Conservation (phyloP, 2,329 filamentous ascomycete species). For the Ramichloridium luteum region DNA sequence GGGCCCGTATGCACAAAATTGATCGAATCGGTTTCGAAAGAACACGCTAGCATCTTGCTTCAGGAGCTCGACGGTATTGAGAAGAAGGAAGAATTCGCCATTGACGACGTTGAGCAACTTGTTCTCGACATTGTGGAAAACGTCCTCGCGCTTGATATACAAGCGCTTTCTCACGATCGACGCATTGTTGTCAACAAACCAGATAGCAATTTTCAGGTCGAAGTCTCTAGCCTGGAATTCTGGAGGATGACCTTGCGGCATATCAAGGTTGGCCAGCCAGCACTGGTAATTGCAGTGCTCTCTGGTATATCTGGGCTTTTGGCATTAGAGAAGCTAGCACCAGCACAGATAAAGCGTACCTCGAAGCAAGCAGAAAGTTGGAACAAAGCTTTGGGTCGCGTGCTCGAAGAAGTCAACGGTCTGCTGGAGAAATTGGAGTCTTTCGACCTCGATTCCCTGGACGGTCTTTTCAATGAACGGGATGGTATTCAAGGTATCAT, state of each 20-base stretch:
- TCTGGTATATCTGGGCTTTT: constrained; percentile 58
- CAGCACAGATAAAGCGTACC: constrained; percentile 28
- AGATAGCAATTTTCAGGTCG: constrained; percentile 53
- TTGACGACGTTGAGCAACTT: constrained; percentile 30
- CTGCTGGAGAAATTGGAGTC: constrained; percentile 70
- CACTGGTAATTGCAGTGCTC: constrained; percentile 63
- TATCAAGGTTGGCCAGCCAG: constrained; percentile 53
- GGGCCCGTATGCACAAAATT: constrained; percentile 20
- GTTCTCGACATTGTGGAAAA: constrained; percentile 54
- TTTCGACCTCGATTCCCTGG: constrained; percentile 57
- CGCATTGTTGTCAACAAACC: constrained; percentile 49
- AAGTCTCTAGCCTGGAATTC: constrained; percentile 59
- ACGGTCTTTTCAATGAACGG: constrained; percentile 54
- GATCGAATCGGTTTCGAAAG: constrained; percentile 20
- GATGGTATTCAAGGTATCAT: constrained; percentile 63
- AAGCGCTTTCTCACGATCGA: constrained; percentile 56
- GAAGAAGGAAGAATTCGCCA: constrained; percentile 18
- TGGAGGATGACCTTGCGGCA: constrained; percentile 66
- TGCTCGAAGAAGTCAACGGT: constrained; percentile 53
- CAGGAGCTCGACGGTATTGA: constrained; percentile 21
- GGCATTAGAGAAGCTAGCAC: constrained; percentile 58
- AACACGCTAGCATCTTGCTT: constrained; percentile 19
- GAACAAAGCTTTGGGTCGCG: constrained; percentile 56
- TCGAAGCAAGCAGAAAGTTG: constrained; percentile 55
- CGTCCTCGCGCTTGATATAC: constrained; percentile 58